Evolutionary conservation across 2,329 filamentous ascomycete genomes (phyloP).

Genomic region (Hyphodiscus sp.): DNA sequence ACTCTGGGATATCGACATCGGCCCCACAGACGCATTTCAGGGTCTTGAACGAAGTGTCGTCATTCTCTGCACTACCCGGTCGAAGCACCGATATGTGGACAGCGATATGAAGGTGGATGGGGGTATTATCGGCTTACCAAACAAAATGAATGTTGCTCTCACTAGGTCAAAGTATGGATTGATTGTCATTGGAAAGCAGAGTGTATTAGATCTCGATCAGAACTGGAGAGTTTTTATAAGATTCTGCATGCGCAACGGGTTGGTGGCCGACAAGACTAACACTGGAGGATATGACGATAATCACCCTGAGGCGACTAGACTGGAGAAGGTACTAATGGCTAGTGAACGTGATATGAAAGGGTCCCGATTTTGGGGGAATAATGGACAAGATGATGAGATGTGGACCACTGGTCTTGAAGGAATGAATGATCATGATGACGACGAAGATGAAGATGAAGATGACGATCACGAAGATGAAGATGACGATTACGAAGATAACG

Average conservation of each 20-base stretch:
- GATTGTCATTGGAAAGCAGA: constrained; percentile 14
- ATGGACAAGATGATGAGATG: constrained; percentile 10
- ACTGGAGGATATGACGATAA: neutral
- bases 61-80: constrained; percentile 16
- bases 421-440: neutral
- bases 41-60: constrained; percentile 15
- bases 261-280: neutral
- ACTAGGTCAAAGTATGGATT: constrained; percentile 17
- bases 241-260: neutral
- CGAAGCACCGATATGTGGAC: constrained; percentile 9
- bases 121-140: constrained; percentile 13
- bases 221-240: constrained; percentile 8
- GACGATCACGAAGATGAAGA: too few relatives aligned
- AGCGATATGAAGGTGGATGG: constrained; percentile 9
- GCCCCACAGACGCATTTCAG: constrained; percentile 16
- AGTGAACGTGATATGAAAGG: neutral
- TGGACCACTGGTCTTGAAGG: neutral
- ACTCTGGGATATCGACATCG: constrained; percentile 15
- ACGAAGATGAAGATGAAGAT: too few relatives aligned
- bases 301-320: neutral
- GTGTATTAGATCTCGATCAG: constrained; percentile 7
- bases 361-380: neutral
- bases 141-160: constrained; percentile 3
- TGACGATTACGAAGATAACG: too few relatives aligned
- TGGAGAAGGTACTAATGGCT: constrained; percentile 7